Base-by-base conservation (phyloP, 2,329 filamentous ascomycete species). In the Apiospora rasikravindrae region DNA sequence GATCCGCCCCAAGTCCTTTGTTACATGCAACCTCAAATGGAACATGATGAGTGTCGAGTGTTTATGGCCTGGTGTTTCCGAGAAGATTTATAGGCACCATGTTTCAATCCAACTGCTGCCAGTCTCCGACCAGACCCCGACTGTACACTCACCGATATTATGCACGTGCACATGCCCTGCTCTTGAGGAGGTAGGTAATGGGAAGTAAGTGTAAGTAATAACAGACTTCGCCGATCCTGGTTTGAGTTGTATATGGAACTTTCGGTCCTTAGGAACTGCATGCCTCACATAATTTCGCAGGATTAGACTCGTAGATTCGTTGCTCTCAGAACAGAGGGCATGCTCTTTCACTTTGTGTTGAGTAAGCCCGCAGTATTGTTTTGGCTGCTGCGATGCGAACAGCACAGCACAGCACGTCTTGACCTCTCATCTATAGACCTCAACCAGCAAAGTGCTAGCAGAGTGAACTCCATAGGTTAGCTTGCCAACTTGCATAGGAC, bases 21-120 rank as follows among this genome's bases (percentile, higher is more conserved):
- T 64, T 64, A 64, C 57, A 64, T 64, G 29, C 57, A 64, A 40
- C 57, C 57, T 64, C 57, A 64, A 64, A 40, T 64, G 57, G 57
- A 64, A 64, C 57, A 40, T 64, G 57, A 40, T 64, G 33, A 64
- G 57, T 64, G 57, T 64, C 57, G 57, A 64, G 33, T 64, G 57
- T 40, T 64, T 40, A 40, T 64, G 57, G 57, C 57, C 57, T 64
- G 33, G 57, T 64, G 57, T 64, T 64, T 64, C 33, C 5, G 10
- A 64, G 33, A 64, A 40, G 57, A 64, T 64, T 64, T 40, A 40
- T 22, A 64, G 33, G 29, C 33, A 5, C 33, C 33, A 14, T 33
- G 29, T 64, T 64, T 64, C 57, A 61, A 61, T 61, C 26, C 53
- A 61, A 7, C 7, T 37, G 29, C 26, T 22, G 8, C 29, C 53